Evolutionary conservation across 352 stramenopile species (phyloP).

Genomic region (Pseudoperonospora humuli): DNA sequence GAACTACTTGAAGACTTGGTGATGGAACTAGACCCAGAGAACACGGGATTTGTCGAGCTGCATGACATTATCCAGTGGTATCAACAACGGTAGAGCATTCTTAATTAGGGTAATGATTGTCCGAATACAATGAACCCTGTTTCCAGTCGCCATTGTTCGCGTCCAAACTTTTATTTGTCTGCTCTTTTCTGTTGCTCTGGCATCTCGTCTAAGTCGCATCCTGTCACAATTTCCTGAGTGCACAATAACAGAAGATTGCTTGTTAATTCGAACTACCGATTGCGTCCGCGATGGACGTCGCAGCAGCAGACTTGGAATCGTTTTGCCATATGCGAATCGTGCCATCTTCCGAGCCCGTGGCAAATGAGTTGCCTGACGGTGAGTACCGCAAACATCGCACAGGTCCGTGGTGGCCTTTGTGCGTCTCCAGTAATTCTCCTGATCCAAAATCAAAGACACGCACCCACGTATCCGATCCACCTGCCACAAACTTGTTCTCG

Average conservation of each 20-base stretch:
- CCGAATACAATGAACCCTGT: too few relatives aligned
- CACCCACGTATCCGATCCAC: slow-evolving; percentile 94
- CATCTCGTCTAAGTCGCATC: slow-evolving; percentile 21
- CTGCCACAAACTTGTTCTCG: slow-evolving; percentile 85
- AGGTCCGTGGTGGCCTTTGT: slow-evolving; percentile 97
- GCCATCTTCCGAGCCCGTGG: slow-evolving; percentile 95
- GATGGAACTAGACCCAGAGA: slow-evolving; percentile 61
- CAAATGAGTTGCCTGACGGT: slow-evolving; percentile 89
- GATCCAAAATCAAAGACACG: slow-evolving; percentile 92
- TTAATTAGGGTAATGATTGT: too few relatives aligned
- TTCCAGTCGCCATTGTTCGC: too few relatives aligned
- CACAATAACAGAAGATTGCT: slow-evolving; percentile 2
- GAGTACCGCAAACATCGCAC: slow-evolving; percentile 95
- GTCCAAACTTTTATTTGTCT: too few relatives aligned
- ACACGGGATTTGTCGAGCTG: slow-evolving; percentile 76
- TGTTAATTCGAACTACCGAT: slow-evolving; percentile 18
- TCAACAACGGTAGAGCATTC: too few relatives aligned
- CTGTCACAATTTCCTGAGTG: slow-evolving; percentile 1
- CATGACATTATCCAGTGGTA: slow-evolving; percentile 74
- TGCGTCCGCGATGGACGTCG: slow-evolving; percentile 51
- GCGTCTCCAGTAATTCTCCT: slow-evolving; percentile 89
- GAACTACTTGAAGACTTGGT: slow-evolving; percentile 58
- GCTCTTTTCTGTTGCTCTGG: too few relatives aligned
- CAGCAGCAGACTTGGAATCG: slow-evolving; percentile 54
- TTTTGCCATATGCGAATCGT: slow-evolving; percentile 96